phyloP scores from a whole-genome alignment of 257 asterid genomes.

The Jaltomata sinuosa region DNA sequence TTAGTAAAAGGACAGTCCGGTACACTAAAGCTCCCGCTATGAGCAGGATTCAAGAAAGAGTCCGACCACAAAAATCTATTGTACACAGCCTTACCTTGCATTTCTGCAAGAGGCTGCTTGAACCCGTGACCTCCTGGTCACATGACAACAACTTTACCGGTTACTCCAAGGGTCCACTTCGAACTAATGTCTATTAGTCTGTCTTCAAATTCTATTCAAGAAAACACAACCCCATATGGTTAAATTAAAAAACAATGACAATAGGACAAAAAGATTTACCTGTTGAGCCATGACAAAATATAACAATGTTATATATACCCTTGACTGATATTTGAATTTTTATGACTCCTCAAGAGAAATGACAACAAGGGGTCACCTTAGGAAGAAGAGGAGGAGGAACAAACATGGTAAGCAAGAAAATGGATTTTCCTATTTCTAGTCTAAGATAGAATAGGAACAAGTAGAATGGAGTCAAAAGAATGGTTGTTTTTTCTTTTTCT shows the following conservation, averaged over 20 bases:
- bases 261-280: conserved; percentile 4
- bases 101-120: too few relatives aligned
- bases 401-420: neutral
- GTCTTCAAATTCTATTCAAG: neutral
- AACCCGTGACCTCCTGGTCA: too few relatives aligned
- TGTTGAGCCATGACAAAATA: conserved; percentile 12
- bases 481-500: neutral
- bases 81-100: too few relatives aligned
- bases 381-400: neutral
- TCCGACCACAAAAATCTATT: too few relatives aligned
- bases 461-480: conserved; percentile 6
- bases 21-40: too few relatives aligned
- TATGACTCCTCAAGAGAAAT: neutral
- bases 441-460: neutral
- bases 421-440: neutral
- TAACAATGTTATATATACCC: conserved; percentile 1
- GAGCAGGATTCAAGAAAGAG: too few relatives aligned
- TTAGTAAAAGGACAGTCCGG: too few relatives aligned
- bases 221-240: neutral
- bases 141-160: too few relatives aligned
- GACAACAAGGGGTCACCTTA: neutral
- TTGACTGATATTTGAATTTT: neutral
- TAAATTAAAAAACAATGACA: neutral
- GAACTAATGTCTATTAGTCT: neutral
- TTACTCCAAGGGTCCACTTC: too few relatives aligned